Base-by-base conservation (phyloP, 352 stramenopile species). In the Globisporangium sylvaticum region DNA sequence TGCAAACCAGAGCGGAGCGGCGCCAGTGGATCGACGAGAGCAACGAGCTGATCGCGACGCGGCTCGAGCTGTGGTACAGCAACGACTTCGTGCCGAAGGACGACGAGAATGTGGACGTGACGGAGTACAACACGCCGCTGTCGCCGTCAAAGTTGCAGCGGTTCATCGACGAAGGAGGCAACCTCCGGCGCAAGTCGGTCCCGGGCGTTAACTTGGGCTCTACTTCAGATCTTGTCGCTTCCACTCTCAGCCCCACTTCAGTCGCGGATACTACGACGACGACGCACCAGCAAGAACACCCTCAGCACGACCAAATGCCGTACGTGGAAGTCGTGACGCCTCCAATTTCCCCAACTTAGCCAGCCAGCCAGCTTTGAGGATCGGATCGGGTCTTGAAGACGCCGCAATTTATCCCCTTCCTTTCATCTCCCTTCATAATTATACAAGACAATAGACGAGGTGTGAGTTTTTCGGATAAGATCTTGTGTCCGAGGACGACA, bases 161-260 rank as follows among this genome's bases (percentile, higher is more conserved):
- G 18, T 89, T 78, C 59, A 79, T 89, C 58, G 81, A 89, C 37
- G 8, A 69, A 0, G 68, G 79, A 15, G 79, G 79, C 0, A 89
- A 89, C 55, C 58, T 88, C 20, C 76, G 79, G 10, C 77, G 79
- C 31, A 68, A 74, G 31, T 58, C 52, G 24, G 14, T 60, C 25
- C 5, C 15, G 29, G 24, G n/a, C 10, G 29, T 31, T 9, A 24
- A 20, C 2, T 2, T 18, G 25, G n/a, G 2, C 15, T 24, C 15
- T 15, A 34, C 29, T 10, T 14, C 1, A 20, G 54, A 44, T 60
- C 8, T 29, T 27, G 18, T 4, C 15, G 1, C 7, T 8, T 9
- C 15, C 7, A 22, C 54, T 44, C 37, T 20, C 54, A 59, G 18
- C 18, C 42, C 42, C 42, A 50, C 42, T n/a, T 48, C 39, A 48